Evolutionary conservation across 371 early-diverging fungal genomes (phyloP).

Genomic region (Coemansia sp.): DNA sequence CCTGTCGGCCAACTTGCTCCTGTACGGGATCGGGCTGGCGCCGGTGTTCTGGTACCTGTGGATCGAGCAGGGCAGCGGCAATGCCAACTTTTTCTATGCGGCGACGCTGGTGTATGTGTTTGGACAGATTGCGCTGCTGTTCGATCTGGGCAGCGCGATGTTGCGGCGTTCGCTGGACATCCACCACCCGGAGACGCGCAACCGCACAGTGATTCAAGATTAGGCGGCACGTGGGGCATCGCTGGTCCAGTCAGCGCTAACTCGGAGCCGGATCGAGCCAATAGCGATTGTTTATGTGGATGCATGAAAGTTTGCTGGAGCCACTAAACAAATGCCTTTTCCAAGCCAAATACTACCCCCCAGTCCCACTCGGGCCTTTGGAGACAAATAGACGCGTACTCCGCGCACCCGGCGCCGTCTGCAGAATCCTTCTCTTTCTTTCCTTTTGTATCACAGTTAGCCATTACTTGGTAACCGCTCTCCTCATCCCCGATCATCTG

Average conservation of each 20-base stretch:
- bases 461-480: background rate
- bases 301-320: background rate
- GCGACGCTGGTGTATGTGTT: conserved; percentile 88
- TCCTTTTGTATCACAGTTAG: background rate
- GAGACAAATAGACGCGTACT: too few species aligned
- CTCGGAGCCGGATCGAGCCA: too few species aligned
- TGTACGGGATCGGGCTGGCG: conserved; percentile 73
- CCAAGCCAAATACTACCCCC: background rate
- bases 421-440: background rate
- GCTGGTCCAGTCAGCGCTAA: too few species aligned
- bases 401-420: too few species aligned
- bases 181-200: conserved; percentile 59
- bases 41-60: conserved; percentile 93
- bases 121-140: conserved; percentile 76
- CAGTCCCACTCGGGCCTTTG: too few species aligned
- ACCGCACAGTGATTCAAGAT: conserved; percentile 61
- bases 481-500: background rate
- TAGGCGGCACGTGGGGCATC: conserved; percentile 20
- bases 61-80: conserved; percentile 92
- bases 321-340: background rate
- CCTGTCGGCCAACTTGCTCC: conserved; percentile 57
- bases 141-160: conserved; percentile 74
- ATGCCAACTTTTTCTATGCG: conserved; percentile 97
- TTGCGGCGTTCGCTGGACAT: conserved; percentile 78
- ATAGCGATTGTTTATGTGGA: background rate